Conservation (phyloP, 306 rosid species). For the Ochetophila trinervis region DNA sequence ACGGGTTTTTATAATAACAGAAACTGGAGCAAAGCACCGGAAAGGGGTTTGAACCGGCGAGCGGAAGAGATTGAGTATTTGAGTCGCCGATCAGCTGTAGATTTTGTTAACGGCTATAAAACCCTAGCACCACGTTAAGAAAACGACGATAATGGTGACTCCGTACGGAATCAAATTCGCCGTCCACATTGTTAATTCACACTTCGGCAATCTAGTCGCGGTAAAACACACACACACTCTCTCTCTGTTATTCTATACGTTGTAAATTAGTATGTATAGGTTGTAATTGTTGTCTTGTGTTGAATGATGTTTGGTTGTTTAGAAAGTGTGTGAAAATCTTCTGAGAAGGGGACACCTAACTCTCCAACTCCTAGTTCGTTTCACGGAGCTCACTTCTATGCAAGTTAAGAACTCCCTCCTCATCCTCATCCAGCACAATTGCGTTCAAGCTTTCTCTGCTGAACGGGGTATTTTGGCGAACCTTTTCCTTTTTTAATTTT, state of each 20-base stretch:
- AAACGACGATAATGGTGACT: conserved; percentile 36
- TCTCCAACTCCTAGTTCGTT: conserved; percentile 39
- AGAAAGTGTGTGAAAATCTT: conserved; percentile 79
- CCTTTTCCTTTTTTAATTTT: neutral
- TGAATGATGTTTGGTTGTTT: conserved; percentile 9
- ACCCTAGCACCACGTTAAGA: neutral
- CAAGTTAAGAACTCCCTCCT: conserved; percentile 78
- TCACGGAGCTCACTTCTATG: conserved; percentile 56
- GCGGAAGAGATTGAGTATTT: too few species aligned
- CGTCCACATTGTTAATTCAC: conserved; percentile 63
- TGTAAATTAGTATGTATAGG: neutral
- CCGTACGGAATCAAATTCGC: conserved; percentile 65
- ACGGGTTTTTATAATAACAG: too few species aligned
- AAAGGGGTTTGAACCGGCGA: too few species aligned
- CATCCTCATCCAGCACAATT: conserved; percentile 83
- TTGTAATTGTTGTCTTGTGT: neutral
- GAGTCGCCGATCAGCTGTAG: too few species aligned
- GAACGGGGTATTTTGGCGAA: conserved; percentile 22
- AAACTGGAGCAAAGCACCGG: too few species aligned
- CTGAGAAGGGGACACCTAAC: conserved; percentile 53
- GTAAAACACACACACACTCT: conserved; percentile 27
- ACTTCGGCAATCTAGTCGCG: conserved; percentile 81
- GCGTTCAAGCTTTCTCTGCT: conserved; percentile 58
- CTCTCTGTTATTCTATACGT: neutral
- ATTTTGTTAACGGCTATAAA: too few species aligned